Evolutionary conservation across 2,329 filamentous ascomycete species (phyloP), one percentile per base, ranked within the genome.

Genomic region (Botrytis aclada): DNA sequence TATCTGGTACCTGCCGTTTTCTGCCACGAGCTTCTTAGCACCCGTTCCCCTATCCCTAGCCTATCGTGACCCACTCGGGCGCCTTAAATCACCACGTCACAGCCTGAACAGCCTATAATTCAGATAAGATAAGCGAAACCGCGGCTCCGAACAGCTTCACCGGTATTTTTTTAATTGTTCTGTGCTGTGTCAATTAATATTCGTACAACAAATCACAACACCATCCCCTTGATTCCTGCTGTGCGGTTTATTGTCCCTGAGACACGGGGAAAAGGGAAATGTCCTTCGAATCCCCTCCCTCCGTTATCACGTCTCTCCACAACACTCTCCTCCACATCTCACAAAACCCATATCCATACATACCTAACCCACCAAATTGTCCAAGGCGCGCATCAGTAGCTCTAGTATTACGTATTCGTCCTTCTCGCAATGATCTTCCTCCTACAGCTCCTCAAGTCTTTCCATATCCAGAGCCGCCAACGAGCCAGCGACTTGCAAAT

Each of bases 361-460:
- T 88, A 61, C 80, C 83, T 22, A 85, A 84, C 70, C 86, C 86
- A 22, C 72, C 74, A n/a, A 60, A 51, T 45, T 79, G 78, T 74
- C 78, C 78, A 63, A 77, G 77, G 60, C 85, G 90, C 74, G 90
- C 90, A n/a, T 90, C 89, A 4, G 89, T 92, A 58, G 89, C 90
- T 34, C 81, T 91, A 65, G 87, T 92, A 65, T 82, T 92, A 65
- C 88, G 90, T 74, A 84, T 92, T 39, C 86, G 88, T 70, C 89
- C 89, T 25, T 83, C 85, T 25, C 88, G 87, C 78, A 78, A 85
- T 37, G 84, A 89, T 77, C 87, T 85, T 83, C 86, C 87, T 12
- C 77, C 82, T 32, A 77, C 77, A 77, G 14, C 70, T 41, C 70
- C 70, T 29, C 63, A 60, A 29, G 47, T 73, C 37, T 71, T 70